These are phyloP conservation scores for Kalmusia sp. DNA, from an alignment of 2,329 filamentous ascomycete species.

Conservation along the genomic window DNA sequence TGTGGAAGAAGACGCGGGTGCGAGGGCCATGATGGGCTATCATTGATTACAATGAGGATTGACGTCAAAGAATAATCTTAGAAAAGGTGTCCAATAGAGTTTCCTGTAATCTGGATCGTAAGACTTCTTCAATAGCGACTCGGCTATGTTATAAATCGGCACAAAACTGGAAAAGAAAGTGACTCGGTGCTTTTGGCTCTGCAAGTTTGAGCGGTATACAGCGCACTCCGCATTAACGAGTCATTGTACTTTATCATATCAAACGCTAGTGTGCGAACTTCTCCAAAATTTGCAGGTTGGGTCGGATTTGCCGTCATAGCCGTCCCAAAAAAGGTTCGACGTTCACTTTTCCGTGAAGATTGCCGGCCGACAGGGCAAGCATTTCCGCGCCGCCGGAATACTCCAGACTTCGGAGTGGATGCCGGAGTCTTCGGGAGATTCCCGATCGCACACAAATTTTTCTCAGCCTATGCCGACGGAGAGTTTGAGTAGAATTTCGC, in stretches of 20 bases:
- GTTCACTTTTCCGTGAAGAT: conserved; percentile 14
- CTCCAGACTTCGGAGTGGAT: neutral
- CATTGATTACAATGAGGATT: conserved; percentile 21
- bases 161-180: neutral
- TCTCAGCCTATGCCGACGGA: too few species aligned
- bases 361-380: conserved; percentile 10
- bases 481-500: too few species aligned
- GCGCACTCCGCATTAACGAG: neutral
- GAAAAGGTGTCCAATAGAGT: too few species aligned
- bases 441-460: too few species aligned
- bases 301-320: conserved; percentile 4
- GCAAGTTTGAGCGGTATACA: neutral
- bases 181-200: neutral
- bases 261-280: conserved; percentile 22
- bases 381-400: conserved; percentile 1
- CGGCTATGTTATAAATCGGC: neutral
- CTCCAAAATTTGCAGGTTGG: conserved; percentile 4
- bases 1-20: conserved; percentile 27
- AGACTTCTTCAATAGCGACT: neutral
- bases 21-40: conserved; percentile 35
- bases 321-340: conserved; percentile 1
- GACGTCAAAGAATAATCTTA: neutral
- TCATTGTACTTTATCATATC: conserved; percentile 22
- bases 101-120: neutral
- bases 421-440: neutral